Percentiles rank a stretch among this genome's conserved stretches.
Evolutionary conservation across 208 protist species (phyloP).

Genomic region (Naegleria fowleri): DNA sequence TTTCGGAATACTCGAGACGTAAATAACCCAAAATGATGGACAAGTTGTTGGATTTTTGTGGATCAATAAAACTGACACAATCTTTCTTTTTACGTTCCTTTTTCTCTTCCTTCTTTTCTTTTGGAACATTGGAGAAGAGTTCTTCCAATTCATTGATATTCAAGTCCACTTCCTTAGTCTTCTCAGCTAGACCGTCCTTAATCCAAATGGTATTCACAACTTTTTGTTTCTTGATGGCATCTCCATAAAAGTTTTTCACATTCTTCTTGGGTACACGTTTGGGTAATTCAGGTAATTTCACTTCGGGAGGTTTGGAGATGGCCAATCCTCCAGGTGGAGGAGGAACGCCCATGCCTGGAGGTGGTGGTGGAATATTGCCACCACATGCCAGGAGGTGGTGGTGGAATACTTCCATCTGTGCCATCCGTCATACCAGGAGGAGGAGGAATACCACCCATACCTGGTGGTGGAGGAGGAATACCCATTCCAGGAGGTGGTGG

Average conservation of each 20-base stretch:
- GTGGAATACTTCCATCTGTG: background rate
- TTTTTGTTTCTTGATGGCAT: background rate
- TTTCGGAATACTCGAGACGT: background rate
- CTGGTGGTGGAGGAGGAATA: background rate
- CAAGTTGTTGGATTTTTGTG: conserved; percentile 7
- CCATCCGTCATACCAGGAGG: background rate
- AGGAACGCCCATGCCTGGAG: background rate
- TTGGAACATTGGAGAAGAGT: background rate
- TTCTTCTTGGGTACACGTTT: background rate
- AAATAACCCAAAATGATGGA: background rate
- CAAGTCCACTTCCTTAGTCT: background rate
- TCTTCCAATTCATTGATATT: conserved; percentile 8
- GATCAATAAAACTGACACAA: conserved; percentile 5
- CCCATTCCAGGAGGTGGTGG: conserved; percentile 1
- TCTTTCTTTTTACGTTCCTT: background rate
- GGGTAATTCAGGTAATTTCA: background rate
- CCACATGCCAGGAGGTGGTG: conserved; percentile 16
- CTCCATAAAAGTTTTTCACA: conserved; percentile 16
- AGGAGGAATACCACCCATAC: background rate
- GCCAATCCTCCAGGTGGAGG: background rate
- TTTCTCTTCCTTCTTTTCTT: background rate
- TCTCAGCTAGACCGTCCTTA: background rate
- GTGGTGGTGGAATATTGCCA: background rate
- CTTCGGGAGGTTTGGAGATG: background rate
- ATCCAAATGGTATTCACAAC: background rate